Base-by-base conservation (phyloP, 371 early-diverging fungal species). In the Umbelopsis sp. region DNA sequence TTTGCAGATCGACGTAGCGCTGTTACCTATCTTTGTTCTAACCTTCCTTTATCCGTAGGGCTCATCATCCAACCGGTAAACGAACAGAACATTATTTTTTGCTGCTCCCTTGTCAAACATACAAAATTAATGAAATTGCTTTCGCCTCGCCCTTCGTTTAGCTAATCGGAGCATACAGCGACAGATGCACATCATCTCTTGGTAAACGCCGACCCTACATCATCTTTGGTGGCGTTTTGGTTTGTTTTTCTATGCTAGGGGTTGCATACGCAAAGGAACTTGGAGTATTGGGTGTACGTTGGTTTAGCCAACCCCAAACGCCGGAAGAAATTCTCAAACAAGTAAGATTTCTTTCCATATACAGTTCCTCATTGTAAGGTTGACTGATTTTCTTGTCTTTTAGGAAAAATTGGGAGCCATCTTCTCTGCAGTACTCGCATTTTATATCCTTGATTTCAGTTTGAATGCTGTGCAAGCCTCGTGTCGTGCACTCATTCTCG, bases 361-460 rank as follows among this genome's bases (percentile, higher is more conserved):
- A 4, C 72, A 53, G 11, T 73, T 74, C 72, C 45, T 29, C 24
- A 29, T 50, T 63, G 45, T 65, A 32, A 7, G 12, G 41, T 41
- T 41, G 12, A 41, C 41, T 41, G 41, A 41, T 1, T 2, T 41
- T 35, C 6, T 63, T 25, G 52, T 62, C 38, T 44, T 7, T 9
- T 46, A 67, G 69, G 66, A 73, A 10, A 74, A 86, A 75, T 50
- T 74, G 3, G 76, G 75, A 46, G 79, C 87, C 0, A 86, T 87
- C 16, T 68, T 73, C 2, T 75, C 85, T 9, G 92, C 92, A 10
- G 92, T 93, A 1, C 7, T 81, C 4, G 89, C 86, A 0, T 92
- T 93, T 70, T 91, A 90, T 63, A 72, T 80, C 32, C 73, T 93
- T 11, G 93, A 93, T 68, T 92, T 93, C 66, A 84, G 90, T 3